A percentile compares a stretch with the other conserved stretches of the same genome.
Evolutionary conservation across 495 filamentous ascomycete species (phyloP).

Genomic region (Penicillium antarcticum): DNA sequence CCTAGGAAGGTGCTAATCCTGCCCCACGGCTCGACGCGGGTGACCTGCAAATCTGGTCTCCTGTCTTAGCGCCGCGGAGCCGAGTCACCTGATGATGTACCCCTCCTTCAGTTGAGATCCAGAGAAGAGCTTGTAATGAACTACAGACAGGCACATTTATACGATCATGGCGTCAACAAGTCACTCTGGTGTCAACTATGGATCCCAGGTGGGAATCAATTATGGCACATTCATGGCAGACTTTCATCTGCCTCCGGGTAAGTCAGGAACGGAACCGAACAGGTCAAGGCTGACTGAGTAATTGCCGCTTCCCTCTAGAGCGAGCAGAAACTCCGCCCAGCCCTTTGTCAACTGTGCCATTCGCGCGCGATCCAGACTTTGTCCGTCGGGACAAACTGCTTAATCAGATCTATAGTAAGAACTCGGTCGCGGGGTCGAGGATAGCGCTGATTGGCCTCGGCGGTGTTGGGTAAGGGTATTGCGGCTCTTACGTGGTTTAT

Average conservation of each 20-base stretch:
- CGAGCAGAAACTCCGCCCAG: constrained; percentile 7
- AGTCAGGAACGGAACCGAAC: neutral
- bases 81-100: neutral
- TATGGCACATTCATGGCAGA: neutral
- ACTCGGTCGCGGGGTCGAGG: constrained; percentile 13
- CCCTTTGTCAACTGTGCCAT: constrained; percentile 21
- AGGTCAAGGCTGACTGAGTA: neutral
- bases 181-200: constrained; percentile 1
- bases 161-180: neutral
- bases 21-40: neutral
- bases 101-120: neutral
- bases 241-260: neutral
- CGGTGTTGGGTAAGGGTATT: constrained; percentile 23
- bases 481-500: neutral
- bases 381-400: constrained; percentile 21
- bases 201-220: neutral
- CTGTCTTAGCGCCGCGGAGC: neutral
- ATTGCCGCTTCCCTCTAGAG: neutral
- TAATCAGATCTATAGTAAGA: constrained; percentile 18
- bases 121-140: neutral
- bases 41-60: neutral
- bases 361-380: constrained; percentile 29
- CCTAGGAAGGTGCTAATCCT: neutral
- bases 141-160: neutral
- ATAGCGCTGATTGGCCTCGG: constrained; percentile 25